Base-by-base conservation (phyloP, 169 alveolate species). In the Sarcocystis neurona region DNA sequence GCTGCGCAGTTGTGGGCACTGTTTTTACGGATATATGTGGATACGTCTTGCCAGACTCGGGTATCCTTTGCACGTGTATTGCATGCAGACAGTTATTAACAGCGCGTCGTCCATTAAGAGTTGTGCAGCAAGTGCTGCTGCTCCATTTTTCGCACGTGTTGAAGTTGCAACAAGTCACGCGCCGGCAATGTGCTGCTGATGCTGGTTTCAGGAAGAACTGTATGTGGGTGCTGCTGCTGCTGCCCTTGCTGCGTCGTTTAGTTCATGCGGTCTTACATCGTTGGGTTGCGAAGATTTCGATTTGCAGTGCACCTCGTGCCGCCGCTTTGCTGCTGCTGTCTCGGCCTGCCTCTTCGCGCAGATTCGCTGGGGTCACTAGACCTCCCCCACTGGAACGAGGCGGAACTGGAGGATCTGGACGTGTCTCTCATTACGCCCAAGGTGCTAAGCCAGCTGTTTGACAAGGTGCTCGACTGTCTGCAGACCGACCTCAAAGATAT, bases 391-490 rank as follows among this genome's bases (percentile, higher is more conserved):
- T 44, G n/a, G 15, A 15, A 39, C 23, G 75, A 63, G 30, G 15
- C 34, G 75, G 75, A 63, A 23, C 34, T 63, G 46, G 75, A 63
- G 10, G 75, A 63, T 6, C 46, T 63, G 5, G 75, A 63, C 75
- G 12, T 63, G 75, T 8, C n/a, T 15, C 75, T 32, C 43, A 63
- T 63, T 44, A 63, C 75, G 75, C 90, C 90, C 43, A 72, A 86
- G 86, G 44, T 86, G 41, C 41, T 86, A 39, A 86, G 90, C n/a
- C 90, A 86, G 68, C 47, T 86, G 77, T 86, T 86, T 74, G 90
- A 86, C 79, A 58, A 30, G 23, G 60, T 86, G 15, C 43, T 86
- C 70, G 90, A 86, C 50, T 86, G 70, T 32, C 85, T 86, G n/a
- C 90, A 86, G 58, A 53, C 50, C 27, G 90, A 86, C 48, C 75